phyloP scores from a whole-genome alignment of 352 stramenopile genomes.

The Pythium coloratum region DNA sequence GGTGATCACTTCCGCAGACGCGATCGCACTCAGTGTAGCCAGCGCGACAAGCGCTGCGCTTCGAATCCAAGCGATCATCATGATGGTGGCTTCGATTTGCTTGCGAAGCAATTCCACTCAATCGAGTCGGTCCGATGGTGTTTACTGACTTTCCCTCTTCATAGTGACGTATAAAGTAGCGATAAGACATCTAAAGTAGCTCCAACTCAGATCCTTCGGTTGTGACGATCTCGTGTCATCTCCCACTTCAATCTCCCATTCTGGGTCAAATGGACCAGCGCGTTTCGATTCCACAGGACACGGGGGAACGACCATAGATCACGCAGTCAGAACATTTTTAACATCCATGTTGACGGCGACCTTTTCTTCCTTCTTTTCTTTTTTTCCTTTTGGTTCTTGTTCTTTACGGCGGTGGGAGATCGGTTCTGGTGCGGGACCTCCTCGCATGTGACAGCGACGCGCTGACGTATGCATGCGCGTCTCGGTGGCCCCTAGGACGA shows the following conservation, averaged over 20 bases:
- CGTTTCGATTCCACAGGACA: neutral
- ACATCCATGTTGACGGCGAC: neutral
- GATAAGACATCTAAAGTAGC: neutral
- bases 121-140: neutral
- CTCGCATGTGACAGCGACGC: slow-evolving; percentile 12
- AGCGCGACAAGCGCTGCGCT: slow-evolving; percentile 2
- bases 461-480: neutral
- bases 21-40: neutral
- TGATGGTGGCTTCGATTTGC: neutral
- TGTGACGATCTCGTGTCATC: neutral
- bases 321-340: neutral
- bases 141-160: neutral
- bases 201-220: neutral
- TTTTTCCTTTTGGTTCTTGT: neutral
- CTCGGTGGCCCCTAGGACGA: neutral
- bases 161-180: slow-evolving; percentile 1
- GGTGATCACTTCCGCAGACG: slow-evolving; percentile 7
- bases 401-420: neutral
- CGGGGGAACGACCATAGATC: neutral
- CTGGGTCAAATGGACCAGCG: neutral
- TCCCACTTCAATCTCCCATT: neutral
- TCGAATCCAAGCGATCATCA: neutral
- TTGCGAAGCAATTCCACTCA: neutral
- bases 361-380: neutral
- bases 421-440: neutral